Evolutionary conservation across 805 yeast genomes (phyloP).

Genomic region (Candida ponderosae): DNA sequence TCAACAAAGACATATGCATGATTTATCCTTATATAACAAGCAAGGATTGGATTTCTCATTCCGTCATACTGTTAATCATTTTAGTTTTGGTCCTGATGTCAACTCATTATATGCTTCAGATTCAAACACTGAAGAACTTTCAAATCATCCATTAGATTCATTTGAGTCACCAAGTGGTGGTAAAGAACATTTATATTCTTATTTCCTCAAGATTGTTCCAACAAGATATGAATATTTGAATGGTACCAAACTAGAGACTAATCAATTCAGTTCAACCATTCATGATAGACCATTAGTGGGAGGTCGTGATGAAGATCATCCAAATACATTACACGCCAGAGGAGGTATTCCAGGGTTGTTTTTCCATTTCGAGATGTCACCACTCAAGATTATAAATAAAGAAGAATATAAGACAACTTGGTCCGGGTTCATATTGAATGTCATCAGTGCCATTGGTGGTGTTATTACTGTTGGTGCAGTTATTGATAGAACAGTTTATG

Average conservation of each 20-base stretch:
- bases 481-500: slow-evolving; percentile 81
- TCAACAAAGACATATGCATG: slow-evolving; percentile 71
- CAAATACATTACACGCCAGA: slow-evolving; percentile 67
- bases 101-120: slow-evolving; percentile 17
- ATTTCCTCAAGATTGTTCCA: slow-evolving; percentile 84
- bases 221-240: slow-evolving; percentile 72
- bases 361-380: slow-evolving; percentile 85
- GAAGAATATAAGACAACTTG: slow-evolving; percentile 64
- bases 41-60: slow-evolving; percentile 56
- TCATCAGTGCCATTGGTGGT: slow-evolving; percentile 87
- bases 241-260: slow-evolving; percentile 56
- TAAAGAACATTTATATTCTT: slow-evolving; percentile 61
- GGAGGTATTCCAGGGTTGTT: slow-evolving; percentile 93
- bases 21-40: slow-evolving; percentile 61
- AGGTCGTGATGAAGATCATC: slow-evolving; percentile 88
- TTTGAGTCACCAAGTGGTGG: slow-evolving; percentile 29
- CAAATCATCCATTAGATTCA: slow-evolving; percentile 67
- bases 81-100: slow-evolving; percentile 71
- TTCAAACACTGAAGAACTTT: slow-evolving; percentile 22
- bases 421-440: slow-evolving; percentile 76
- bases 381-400: slow-evolving; percentile 81
- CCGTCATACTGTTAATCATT: slow-evolving; percentile 69
- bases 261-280: slow-evolving; percentile 82
- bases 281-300: slow-evolving; percentile 84
- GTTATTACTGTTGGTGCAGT: slow-evolving; percentile 88